A percentile compares a stretch with the other conserved stretches of the same genome.
phyloP scores from a whole-genome alignment of 1,139 yeast genomes.

The Candida dubliniensis region DNA sequence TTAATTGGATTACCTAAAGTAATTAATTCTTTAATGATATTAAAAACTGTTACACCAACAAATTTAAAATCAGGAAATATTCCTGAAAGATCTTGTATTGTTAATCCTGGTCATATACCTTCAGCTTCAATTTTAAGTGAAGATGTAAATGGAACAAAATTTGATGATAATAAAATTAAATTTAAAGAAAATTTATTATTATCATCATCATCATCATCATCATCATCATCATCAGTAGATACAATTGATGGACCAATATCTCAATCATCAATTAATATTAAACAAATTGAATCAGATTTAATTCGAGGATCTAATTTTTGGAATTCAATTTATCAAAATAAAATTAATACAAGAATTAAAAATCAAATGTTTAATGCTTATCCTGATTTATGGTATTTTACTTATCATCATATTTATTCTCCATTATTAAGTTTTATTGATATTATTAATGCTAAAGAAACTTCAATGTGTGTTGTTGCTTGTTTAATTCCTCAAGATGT shows the following conservation, averaged over 20 bases:
- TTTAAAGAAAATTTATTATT: conserved; percentile 26
- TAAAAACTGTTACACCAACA: conserved; percentile 67
- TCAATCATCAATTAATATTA: conserved; percentile 28
- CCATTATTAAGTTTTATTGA: conserved; percentile 71
- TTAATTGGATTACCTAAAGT: conserved; percentile 82
- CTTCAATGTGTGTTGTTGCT: conserved; percentile 75
- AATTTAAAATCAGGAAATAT: conserved; percentile 29
- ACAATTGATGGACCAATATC: conserved; percentile 47
- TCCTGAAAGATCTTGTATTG: conserved; percentile 34
- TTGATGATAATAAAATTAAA: conserved; percentile 30
- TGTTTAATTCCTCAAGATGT: conserved; percentile 89
- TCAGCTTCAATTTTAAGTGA: conserved; percentile 44
- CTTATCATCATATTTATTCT: conserved; percentile 75
- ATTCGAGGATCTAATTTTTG: conserved; percentile 65
- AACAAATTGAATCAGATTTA: conserved; percentile 29
- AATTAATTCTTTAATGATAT: conserved; percentile 70
- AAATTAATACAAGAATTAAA: conserved; percentile 65
- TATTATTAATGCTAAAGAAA: conserved; percentile 64
- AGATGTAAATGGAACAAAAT: conserved; percentile 41
- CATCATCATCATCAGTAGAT: no score
- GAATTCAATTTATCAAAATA: conserved; percentile 68
- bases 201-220: no score
- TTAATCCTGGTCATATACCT: conserved; percentile 36
- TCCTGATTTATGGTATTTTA: conserved; percentile 80
- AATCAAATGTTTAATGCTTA: conserved; percentile 71